Base-by-base conservation (phyloP, 345 rosid species). In the Aethionema arabicum region DNA sequence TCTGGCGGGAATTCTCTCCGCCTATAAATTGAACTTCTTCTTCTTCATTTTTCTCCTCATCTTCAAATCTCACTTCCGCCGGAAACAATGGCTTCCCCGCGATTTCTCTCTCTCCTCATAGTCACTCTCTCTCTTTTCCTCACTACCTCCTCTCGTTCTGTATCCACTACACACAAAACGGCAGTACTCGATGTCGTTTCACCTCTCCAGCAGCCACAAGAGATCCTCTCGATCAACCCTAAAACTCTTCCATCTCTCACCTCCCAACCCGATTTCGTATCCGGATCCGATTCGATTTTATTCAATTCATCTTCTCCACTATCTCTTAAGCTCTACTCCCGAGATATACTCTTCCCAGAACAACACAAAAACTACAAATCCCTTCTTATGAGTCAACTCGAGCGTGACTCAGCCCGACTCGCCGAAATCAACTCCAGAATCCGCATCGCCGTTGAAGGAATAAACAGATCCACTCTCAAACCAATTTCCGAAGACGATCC, bases 391-490 rank as follows among this genome's bases (percentile, higher is more conserved):
- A 73, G 90, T 12, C 86, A 97, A 2, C 88, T 89, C 75, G 66
- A 63, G 35, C 95, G 97, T 11, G 98, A 92, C 79, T 74, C 93
- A 0, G 74, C 88, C 52, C 84, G 98, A 8, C 93, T 80, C 58
- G 41, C 57, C 32, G 64, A 82, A 0, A 74, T 92, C n/a, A 5
- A 49, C 35, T 11, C 86, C 27, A 77, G 73, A 41, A 66, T 85
- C 46, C 53, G 59, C 0, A 71, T 89, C 11, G 80, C 85, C 41
- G 67, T 88, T 44, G 61, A 70, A 43, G 80, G 79, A 32, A 7
- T 80, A n/a, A n/a, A n/a, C 45, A 81, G 68, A 44, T 76, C 82
- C 44, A 79, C 79, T 32, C 95, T 91, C 14, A 70, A 47, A 15
- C 98, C 96, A 30, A 41, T 77, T 11, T 31, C 56, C 14, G 42